Percentiles rank a stretch among this genome's conserved stretches.
phyloP scores from a whole-genome alignment of 2,329 filamentous ascomycete species.

The Sordariomycetes sp. region DNA sequence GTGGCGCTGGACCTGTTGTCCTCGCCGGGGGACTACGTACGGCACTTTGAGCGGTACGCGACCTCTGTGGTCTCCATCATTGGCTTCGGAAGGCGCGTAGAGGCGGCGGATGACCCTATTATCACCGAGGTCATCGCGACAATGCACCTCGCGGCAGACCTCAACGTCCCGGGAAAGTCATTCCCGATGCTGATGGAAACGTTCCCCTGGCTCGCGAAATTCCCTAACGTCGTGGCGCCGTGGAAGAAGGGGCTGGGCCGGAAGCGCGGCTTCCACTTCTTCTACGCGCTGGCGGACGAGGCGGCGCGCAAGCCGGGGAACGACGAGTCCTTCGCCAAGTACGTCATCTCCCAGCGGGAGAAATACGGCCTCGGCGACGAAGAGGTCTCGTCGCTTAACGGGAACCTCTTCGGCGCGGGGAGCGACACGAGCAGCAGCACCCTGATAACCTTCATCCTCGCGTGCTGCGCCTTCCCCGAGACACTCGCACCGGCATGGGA shows the following conservation, averaged over 20 bases:
- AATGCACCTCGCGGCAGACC: conserved; percentile 42
- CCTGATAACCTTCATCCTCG: conserved; percentile 32
- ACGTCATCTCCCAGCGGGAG: conserved; percentile 29
- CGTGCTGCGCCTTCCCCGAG: conserved; percentile 33
- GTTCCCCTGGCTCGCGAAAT: conserved; percentile 31
- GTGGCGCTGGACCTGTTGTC: conserved; percentile 15
- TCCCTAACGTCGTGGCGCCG: conserved; percentile 32
- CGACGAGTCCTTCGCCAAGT: conserved; percentile 26
- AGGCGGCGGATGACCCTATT: conserved; percentile 36
- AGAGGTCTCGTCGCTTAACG: conserved; percentile 31
- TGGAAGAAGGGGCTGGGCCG: conserved; percentile 35
- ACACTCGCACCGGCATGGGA: conserved; percentile 29
- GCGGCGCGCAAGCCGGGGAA: conserved; percentile 18
- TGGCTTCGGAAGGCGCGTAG: conserved; percentile 39
- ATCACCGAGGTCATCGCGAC: conserved; percentile 45
- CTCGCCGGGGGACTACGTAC: conserved; percentile 12
- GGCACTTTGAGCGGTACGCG: conserved; percentile 25
- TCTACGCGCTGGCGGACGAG: conserved; percentile 36
- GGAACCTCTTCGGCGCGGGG: conserved; percentile 28
- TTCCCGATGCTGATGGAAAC: conserved; percentile 46
- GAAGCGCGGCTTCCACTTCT: conserved; percentile 33
- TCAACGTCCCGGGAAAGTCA: conserved; percentile 37
- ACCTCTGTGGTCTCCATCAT: conserved; percentile 41
- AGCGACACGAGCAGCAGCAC: conserved; percentile 5
- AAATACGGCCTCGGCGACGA: conserved; percentile 29